Evolutionary conservation across 371 early-diverging fungal genomes (phyloP), one percentile per base, ranked within the genome.

Genomic region (Lichtheimia hyalospora): DNA sequence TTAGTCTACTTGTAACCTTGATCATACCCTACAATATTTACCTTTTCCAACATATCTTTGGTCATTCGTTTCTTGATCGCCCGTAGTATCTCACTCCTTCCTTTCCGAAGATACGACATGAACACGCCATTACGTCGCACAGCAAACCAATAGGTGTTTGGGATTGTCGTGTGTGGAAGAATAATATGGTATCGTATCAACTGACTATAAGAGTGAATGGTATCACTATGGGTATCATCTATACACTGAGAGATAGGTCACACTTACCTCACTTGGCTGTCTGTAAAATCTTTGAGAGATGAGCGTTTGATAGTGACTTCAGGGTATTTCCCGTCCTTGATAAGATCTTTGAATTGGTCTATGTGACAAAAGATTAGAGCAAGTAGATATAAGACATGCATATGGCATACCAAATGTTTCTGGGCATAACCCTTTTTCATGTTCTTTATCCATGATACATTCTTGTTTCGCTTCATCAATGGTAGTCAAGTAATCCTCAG

Each of bases 371-470:
- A 52, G 10, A 39, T 49, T 13, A 40, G 8, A 6, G 18, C 16
- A 21, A 34, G 1, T 46, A 6, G 18, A 52, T 42, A 20, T 1
- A 4, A 18, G n/a, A 12, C 16, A 14, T 18, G 16, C 18, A 55
- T 6, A 3, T n/a, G 1, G 5, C 40, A 5, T 58, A 68, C 68
- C 68, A 57, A 68, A 68, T 7, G 58, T 5, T 13, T 44, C n/a
- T n/a, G 20, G 23, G 39, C 2, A 28, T 3, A 28, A n/a, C 2
- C 18, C 46, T 18, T 46, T 21, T 16, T 86, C 44, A 34, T 34
- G 34, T 77, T 85, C 25, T 89, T 85, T 53, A 61, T 86, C 51
- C 51, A 82, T 14, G 6, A 48, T 28, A 39, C 48, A 63, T 41
- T 68, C 61, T 16, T 25, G 7, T 44, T 63, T 68, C 18, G 63